These are phyloP conservation scores for Penicillium fuscoglaucum DNA, from an alignment of 2,329 filamentous ascomycete species.

Conservation along the genomic window DNA sequence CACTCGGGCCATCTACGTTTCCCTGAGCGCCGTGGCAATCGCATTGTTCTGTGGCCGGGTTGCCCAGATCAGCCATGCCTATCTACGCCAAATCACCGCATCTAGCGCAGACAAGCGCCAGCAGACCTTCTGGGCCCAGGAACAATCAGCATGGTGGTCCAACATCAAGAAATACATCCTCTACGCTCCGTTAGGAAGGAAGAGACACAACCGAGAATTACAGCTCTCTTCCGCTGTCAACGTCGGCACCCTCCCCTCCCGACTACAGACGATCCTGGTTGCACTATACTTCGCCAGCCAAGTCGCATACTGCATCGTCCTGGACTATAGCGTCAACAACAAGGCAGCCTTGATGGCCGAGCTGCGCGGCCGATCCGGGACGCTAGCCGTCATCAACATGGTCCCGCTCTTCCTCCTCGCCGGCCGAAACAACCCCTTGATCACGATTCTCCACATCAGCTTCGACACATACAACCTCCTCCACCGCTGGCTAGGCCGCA, in stretches of 20 bases:
- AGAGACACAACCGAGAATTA: conserved; percentile 75
- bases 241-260: conserved; percentile 75
- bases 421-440: conserved; percentile 89
- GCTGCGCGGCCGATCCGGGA: conserved; percentile 80
- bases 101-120: conserved; percentile 37
- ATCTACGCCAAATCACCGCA: conserved; percentile 47
- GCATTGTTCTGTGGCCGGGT: conserved; percentile 44
- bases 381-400: conserved; percentile 84
- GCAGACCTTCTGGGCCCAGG: conserved; percentile 49
- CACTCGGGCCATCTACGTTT: conserved; percentile 42
- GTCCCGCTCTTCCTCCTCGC: conserved; percentile 86
- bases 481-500: conserved; percentile 78
- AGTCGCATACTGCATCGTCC: conserved; percentile 65
- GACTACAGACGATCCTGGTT: conserved; percentile 72
- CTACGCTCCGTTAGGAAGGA: conserved; percentile 68
- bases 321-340: conserved; percentile 46
- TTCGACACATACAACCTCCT: conserved; percentile 96
- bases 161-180: conserved; percentile 49
- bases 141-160: conserved; percentile 44
- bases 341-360: conserved; percentile 68
- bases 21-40: conserved; percentile 37
- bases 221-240: conserved; percentile 67
- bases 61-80: conserved; percentile 46
- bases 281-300: conserved; percentile 69
- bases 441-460: conserved; percentile 76